Evolutionary conservation across 768 basidiomycete species (phyloP), one percentile per base, ranked within the genome.

Genomic region (Podaxis sp.): DNA sequence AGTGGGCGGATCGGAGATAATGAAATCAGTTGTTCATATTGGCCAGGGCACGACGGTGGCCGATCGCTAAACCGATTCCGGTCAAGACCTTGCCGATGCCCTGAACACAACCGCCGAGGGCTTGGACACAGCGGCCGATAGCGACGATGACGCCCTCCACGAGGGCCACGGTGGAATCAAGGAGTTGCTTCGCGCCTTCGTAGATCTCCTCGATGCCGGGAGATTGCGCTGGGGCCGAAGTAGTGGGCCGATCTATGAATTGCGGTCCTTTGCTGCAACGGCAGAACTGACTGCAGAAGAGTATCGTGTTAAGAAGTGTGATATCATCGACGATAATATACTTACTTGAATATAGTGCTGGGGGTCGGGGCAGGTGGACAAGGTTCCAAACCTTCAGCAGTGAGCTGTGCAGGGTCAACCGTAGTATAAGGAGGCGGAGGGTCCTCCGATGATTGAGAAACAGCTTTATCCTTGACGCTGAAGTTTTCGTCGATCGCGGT

Each of bases 401-500:
- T 49, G 11, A 28, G 6, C 26, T 30, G 13, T 2, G n/a, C 42
- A 9, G 22, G 9, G 4, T 54, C 52, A 12, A 30, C 24, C 12
- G n/a, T 19, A 33, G 59, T 39, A 17, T 62, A 62, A 2, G 44
- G 61, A 7, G 61, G 59, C 12, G 60, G 61, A 39, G 33, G 61
- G 26, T 56, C 61, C 3, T 55, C 53, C 6, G 15, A 4, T 4
- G 38, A 30, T 40, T 24, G 3, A 4, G 12, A n/a, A 15, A 9
- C 11, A 28, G 48, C 38, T 17, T 44, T 22, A 51, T 46, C 44
- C n/a, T 17, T 19, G 44, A 4, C 4, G 44, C 44, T 19, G 17
- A 9, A 9, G 19, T 46, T 2, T 7, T 8, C n/a, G 44, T 22
- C 44, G 44, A 46, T 28, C 26, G 22, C 49, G 4, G 44, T n/a